phyloP scores from a whole-genome alignment of 208 protist genomes.

The Acanthamoeba royreba region DNA sequence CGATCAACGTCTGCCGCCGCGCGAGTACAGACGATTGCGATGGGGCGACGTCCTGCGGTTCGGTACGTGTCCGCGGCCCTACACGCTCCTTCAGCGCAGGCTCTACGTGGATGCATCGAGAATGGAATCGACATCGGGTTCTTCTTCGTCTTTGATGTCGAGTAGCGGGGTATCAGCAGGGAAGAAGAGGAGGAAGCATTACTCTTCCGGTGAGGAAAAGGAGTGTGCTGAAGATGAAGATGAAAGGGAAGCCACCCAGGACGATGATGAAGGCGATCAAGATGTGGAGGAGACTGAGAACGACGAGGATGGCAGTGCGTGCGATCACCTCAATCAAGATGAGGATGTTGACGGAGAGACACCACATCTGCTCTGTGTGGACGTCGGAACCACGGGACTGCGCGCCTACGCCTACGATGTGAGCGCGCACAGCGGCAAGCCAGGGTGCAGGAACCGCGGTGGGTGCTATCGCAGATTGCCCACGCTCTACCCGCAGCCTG shows the following conservation, averaged over 20 bases:
- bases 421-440: neutral
- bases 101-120: neutral
- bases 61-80: neutral
- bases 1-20: neutral
- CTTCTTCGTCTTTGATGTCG: too few relatives aligned
- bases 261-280: neutral
- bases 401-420: conserved; percentile 20
- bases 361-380: conserved; percentile 11
- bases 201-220: too few relatives aligned
- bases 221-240: neutral
- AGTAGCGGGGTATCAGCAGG: too few relatives aligned
- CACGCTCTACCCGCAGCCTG: conserved; percentile 40
- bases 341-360: neutral
- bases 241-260: neutral
- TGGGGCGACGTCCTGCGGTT: neutral
- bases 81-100: neutral
- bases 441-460: neutral
- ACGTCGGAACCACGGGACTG: conserved; percentile 36
- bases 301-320: too few relatives aligned
- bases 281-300: too few relatives aligned
- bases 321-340: neutral
- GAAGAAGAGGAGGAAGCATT: neutral
- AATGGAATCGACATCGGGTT: neutral
- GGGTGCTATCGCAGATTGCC: conserved; percentile 13
- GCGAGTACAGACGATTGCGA: neutral